Evolutionary conservation across 805 yeast genomes (phyloP), one percentile per base, ranked within the genome.

Genomic region (Saccharomycopsis capsularis): DNA sequence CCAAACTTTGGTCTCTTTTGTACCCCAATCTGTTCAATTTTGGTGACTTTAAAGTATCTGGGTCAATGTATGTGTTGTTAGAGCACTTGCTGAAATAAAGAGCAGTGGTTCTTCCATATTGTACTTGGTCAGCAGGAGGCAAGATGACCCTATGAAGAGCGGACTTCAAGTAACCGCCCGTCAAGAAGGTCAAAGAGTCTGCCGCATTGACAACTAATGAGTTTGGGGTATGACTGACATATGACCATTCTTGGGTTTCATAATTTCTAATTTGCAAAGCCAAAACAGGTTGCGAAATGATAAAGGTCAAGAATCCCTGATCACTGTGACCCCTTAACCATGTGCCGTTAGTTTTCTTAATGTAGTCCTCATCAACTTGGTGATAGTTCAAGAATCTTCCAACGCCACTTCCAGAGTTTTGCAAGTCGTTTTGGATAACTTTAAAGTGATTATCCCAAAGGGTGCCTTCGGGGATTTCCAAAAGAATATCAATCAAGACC

Each of bases 391-490:
- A 63, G 41, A 68, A 59, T 34, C 74, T 56, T 1, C 71, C 71
- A 48, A 60, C 59, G 1, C 71, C 72, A 37, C 65, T 61, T 1
- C 76, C 76, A 1, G 69, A 65, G 21, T 62, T 59, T n/a, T 53
- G 35, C 15, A 57, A 43, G 48, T 70, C 65, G 15, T 63, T 64
- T 23, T 59, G 64, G 11, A 54, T 44, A 7, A 64, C 64, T 22
- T 63, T 59, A 58, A 68, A 74, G 53, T 64, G 65, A 22, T 63
- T 58, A 13, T 64, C 62, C 60, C 63, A 69, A 9, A 70, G 49
- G 3, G 66, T 61, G 0, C 78, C 78, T 51, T 74, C 77, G 3
- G 73, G 74, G n/a, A 71, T 57, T 51, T 69, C 70, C 42, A 74
- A 59, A 6, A 72, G 64, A 39, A 71, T 59, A 55, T 74, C 78